phyloP scores from a whole-genome alignment of 208 protist species.

The Leishmania tarentolae region DNA sequence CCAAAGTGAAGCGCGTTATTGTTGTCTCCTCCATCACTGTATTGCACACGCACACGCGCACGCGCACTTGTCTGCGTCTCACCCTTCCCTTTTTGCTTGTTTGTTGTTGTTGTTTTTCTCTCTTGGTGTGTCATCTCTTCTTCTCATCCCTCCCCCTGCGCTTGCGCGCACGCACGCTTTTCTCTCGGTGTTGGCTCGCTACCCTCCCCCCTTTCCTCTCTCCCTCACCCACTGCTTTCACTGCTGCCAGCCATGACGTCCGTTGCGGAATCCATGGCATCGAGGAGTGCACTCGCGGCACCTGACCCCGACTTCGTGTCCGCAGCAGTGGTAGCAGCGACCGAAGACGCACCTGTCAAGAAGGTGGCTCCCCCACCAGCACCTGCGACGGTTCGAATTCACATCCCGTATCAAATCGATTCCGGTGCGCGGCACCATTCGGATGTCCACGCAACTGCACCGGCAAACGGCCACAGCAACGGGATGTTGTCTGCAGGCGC shows the following conservation, averaged over 20 bases:
- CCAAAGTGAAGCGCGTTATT: neutral
- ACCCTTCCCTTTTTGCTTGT: neutral
- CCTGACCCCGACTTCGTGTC: neutral
- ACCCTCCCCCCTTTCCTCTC: neutral
- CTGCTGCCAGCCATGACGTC: neutral
- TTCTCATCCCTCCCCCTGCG: neutral
- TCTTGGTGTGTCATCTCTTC: neutral
- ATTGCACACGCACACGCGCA: neutral
- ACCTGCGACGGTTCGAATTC: slow-evolving; percentile 4
- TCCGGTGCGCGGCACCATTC: neutral
- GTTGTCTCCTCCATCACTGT: neutral
- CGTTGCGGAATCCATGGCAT: neutral
- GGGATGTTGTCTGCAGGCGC: neutral
- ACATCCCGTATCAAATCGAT: slow-evolving; percentile 25
- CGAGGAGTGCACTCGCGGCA: neutral
- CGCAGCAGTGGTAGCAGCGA: neutral
- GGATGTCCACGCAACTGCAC: neutral
- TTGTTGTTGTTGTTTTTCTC: neutral
- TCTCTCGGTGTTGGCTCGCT: neutral
- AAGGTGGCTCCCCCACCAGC: neutral
- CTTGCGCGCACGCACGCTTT: too few relatives aligned
- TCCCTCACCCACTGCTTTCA: neutral
- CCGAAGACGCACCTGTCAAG: neutral
- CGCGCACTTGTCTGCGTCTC: neutral
- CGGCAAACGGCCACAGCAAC: neutral